These are phyloP conservation scores for Rhodotorula sp. DNA, from an alignment of 1,284 basidiomycete species.

Conservation along the genomic window DNA sequence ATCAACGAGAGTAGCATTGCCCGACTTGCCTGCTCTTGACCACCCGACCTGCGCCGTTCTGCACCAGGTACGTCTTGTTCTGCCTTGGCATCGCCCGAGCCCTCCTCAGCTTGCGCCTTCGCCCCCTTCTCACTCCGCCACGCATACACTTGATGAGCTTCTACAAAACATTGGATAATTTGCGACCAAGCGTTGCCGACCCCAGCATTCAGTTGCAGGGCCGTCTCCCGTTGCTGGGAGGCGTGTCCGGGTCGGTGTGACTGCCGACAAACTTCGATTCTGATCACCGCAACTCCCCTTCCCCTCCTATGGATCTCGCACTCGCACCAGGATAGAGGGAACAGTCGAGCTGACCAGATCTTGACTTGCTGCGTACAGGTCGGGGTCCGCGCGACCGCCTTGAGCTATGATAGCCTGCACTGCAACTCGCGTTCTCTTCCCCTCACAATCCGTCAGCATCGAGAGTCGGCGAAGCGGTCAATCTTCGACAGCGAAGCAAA, in stretches of 20 bases:
- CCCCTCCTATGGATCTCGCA: background rate
- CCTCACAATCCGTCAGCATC: background rate
- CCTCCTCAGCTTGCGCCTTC: background rate
- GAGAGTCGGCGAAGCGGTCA: no score
- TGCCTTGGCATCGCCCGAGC: background rate
- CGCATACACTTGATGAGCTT: background rate
- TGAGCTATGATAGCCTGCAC: background rate
- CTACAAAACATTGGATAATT: constrained; percentile 5
- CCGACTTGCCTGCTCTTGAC: no score
- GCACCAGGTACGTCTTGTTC: background rate
- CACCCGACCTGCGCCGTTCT: no score
- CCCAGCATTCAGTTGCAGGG: constrained; percentile 17
- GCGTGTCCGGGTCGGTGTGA: background rate
- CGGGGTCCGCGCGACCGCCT: background rate
- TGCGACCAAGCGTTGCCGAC: constrained; percentile 3
- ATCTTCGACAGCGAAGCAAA: no score
- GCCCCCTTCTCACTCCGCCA: background rate
- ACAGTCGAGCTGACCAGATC: background rate
- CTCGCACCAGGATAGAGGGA: background rate
- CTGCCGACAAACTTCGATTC: constrained; percentile 1
- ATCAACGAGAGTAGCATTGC: no score
- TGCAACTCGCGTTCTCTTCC: background rate
- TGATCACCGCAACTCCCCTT: background rate
- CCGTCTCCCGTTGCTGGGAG: constrained; percentile 3
- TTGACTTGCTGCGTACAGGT: background rate